phyloP scores from a whole-genome alignment of 2,329 filamentous ascomycete genomes.

The Mollisia scopiformis region DNA sequence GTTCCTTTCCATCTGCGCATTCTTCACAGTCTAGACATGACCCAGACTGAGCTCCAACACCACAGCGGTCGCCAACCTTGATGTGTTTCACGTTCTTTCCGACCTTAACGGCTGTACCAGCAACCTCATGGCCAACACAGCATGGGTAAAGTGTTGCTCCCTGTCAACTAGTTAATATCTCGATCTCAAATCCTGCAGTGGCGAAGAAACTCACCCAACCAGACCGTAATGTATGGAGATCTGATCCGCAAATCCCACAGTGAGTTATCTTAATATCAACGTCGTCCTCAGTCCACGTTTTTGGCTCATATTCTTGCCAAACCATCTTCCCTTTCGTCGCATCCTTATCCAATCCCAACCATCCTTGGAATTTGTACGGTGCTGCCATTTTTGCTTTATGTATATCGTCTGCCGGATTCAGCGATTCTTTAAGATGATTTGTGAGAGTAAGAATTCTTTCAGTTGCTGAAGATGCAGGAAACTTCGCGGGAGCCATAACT shows the following conservation, averaged over 20 bases:
- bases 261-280: constrained; percentile 54
- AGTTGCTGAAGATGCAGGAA: constrained; percentile 23
- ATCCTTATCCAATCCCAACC: constrained; percentile 40
- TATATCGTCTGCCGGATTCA: constrained; percentile 23
- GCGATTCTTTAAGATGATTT: constrained; percentile 30
- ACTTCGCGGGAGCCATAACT: constrained; percentile 26
- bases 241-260: constrained; percentile 48
- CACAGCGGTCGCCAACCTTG: constrained; percentile 56
- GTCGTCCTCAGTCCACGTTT: constrained; percentile 52
- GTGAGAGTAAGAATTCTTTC: constrained; percentile 27
- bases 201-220: constrained; percentile 33
- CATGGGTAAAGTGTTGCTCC: constrained; percentile 44
- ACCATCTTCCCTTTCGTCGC: constrained; percentile 39
- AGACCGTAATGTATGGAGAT: constrained; percentile 38
- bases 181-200: background rate
- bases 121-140: constrained; percentile 55
- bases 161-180: background rate
- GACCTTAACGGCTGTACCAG: constrained; percentile 49
- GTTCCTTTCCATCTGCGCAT: constrained; percentile 40
- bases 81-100: constrained; percentile 47
- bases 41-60: constrained; percentile 53
- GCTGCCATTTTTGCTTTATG: constrained; percentile 32
- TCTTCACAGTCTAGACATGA: constrained; percentile 56
- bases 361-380: constrained; percentile 41
- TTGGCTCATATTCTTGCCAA: constrained; percentile 46